A percentile compares a stretch with the other conserved stretches of the same genome.
Conservation (phyloP, 2,329 filamentous ascomycete genomes). For the Xylaria hypoxylon region DNA sequence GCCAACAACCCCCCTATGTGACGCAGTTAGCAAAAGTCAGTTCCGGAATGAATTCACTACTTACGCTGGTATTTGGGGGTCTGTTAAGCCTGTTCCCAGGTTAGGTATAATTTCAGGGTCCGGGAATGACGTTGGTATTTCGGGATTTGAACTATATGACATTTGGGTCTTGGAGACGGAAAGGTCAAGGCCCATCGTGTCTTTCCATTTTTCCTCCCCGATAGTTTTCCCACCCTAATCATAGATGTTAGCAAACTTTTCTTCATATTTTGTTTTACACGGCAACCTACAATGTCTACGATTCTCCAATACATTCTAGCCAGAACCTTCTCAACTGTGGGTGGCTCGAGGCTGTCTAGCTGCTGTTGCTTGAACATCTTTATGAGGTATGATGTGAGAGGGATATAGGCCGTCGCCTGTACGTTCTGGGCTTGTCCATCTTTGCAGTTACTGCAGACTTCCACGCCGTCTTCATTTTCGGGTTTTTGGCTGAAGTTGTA, state of each 20-base stretch:
- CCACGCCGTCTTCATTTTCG: slow-evolving; percentile 31
- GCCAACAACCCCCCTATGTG: slow-evolving; percentile 28
- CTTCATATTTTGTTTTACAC: background rate
- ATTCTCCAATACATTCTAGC: slow-evolving; percentile 38
- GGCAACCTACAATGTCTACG: slow-evolving; percentile 27
- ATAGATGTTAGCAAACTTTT: slow-evolving; percentile 18
- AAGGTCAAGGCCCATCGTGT: slow-evolving; percentile 31
- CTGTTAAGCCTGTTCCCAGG: slow-evolving; percentile 25
- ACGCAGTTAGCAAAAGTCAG: background rate
- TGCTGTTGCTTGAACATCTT: slow-evolving; percentile 37
- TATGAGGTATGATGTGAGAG: slow-evolving; percentile 35
- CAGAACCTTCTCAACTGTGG: slow-evolving; percentile 31
- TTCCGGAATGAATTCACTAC: background rate
- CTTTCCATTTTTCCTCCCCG: slow-evolving; percentile 29
- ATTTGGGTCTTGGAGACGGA: slow-evolving; percentile 35
- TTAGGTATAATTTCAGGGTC: slow-evolving; percentile 31
- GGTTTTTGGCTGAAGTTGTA: slow-evolving; percentile 38
- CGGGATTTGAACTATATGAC: slow-evolving; percentile 30
- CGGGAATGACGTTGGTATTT: slow-evolving; percentile 8
- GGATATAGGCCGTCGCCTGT: slow-evolving; percentile 34
- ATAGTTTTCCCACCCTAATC: slow-evolving; percentile 28
- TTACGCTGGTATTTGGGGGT: slow-evolving; percentile 5
- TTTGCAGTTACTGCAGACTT: slow-evolving; percentile 38
- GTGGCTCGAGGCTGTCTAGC: slow-evolving; percentile 27
- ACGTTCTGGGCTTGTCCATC: slow-evolving; percentile 29